These are phyloP conservation scores for Sonneratia alba DNA, from an alignment of 345 rosid species.

Conservation along the genomic window DNA sequence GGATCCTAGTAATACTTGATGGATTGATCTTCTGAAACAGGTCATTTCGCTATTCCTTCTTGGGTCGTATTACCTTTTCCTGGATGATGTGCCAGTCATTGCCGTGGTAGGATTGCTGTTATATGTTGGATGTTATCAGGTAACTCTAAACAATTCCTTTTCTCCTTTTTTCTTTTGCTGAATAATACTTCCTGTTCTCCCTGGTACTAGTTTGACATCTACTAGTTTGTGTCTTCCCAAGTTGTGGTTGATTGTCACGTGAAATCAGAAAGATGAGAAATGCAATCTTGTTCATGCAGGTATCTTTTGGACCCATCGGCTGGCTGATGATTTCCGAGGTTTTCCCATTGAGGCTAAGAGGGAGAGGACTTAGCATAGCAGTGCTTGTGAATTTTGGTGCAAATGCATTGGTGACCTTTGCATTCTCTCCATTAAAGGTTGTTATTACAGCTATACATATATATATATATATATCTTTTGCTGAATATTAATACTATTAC, in stretches of 20 bases:
- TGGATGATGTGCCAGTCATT: conserved; percentile 47
- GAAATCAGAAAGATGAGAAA: not conserved
- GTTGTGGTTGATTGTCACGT: not conserved
- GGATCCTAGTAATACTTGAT: conserved; percentile 9
- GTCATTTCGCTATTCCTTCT: conserved; percentile 69
- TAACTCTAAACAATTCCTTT: conserved; percentile 8
- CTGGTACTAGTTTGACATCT: not conserved
- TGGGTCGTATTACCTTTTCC: conserved; percentile 82
- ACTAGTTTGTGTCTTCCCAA: not conserved
- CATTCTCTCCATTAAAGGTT: conserved; percentile 87
- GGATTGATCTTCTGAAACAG: conserved; percentile 29
- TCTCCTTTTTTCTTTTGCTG: no score
- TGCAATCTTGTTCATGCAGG: conserved; percentile 27
- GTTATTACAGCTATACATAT: no score
- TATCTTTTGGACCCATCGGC: conserved; percentile 95
- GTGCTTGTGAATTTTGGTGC: conserved; percentile 93
- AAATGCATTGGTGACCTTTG: conserved; percentile 84
- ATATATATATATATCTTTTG: no score
- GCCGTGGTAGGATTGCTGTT: conserved; percentile 78
- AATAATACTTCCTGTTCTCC: not conserved
- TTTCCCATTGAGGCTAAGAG: conserved; percentile 77
- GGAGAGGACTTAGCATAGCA: conserved; percentile 78
- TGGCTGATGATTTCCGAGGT: conserved; percentile 97
- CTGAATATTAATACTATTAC: not conserved
- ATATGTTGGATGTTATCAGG: conserved; percentile 98